These are phyloP conservation scores for Fraxinus platypoda DNA, from an alignment of 305 asterid species.

Conservation along the genomic window DNA sequence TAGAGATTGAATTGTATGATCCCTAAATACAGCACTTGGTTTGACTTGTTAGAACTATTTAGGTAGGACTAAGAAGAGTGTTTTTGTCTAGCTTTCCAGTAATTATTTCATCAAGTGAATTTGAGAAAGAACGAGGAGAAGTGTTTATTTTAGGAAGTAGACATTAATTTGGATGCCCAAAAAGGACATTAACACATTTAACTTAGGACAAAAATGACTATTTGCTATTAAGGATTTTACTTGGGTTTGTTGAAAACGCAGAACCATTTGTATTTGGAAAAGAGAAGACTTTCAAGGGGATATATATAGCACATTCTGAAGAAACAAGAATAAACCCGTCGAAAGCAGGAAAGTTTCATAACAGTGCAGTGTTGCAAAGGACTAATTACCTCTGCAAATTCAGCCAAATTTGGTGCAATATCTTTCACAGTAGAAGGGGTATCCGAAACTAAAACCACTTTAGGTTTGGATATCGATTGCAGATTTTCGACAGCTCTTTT, in stretches of 20 bases:
- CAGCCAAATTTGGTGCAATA: conserved; percentile 48
- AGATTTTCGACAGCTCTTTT: conserved; percentile 42
- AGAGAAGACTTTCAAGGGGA: background rate
- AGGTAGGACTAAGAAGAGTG: background rate
- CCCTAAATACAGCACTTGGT: background rate
- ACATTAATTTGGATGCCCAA: background rate
- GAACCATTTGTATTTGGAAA: background rate
- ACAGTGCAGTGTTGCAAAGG: background rate
- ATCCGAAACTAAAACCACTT: conserved; percentile 79
- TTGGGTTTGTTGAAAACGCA: background rate
- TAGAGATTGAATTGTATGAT: background rate
- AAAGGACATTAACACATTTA: background rate
- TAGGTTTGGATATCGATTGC: conserved; percentile 50
- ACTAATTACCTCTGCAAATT: conserved; percentile 67
- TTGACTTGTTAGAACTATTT: background rate
- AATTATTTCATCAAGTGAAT: background rate
- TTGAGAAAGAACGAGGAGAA: background rate
- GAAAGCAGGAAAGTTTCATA: conserved; percentile 1
- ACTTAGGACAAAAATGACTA: background rate
- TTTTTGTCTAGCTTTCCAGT: background rate
- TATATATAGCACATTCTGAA: background rate
- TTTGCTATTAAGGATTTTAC: background rate
- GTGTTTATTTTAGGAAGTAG: background rate
- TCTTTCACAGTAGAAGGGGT: conserved; percentile 69
- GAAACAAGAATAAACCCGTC: background rate